These are phyloP conservation scores for Gyromitra esculenta DNA, from an alignment of 2,329 filamentous ascomycete species.

Conservation along the genomic window DNA sequence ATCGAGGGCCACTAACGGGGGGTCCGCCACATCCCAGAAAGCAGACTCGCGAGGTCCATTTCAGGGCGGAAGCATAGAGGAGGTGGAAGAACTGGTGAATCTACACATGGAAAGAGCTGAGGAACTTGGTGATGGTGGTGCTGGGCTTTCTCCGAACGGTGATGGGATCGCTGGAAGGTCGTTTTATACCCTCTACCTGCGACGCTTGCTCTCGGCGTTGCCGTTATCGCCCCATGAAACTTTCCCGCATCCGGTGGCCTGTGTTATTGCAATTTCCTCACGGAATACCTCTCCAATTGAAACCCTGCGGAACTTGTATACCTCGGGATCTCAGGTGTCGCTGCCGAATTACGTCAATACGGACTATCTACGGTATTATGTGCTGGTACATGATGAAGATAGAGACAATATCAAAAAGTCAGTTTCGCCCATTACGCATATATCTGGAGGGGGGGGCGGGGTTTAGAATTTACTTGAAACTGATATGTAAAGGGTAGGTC, in stretches of 20 bases:
- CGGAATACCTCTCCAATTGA: constrained; percentile 84
- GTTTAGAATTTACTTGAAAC: constrained; percentile 19
- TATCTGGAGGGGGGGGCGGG: not conserved
- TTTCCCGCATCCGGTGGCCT: constrained; percentile 92
- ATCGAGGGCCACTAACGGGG: constrained; percentile 37
- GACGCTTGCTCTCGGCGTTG: constrained; percentile 81
- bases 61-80: constrained; percentile 67
- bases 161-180: constrained; percentile 61
- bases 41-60: constrained; percentile 17
- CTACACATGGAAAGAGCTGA: constrained; percentile 81
- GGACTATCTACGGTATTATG: constrained; percentile 94
- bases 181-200: constrained; percentile 85
- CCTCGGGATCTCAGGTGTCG: constrained; percentile 74
- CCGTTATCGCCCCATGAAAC: constrained; percentile 87
- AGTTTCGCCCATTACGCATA: constrained; percentile 37
- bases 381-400: constrained; percentile 96
- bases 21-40: constrained; percentile 16
- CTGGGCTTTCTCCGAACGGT: constrained; percentile 48
- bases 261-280: constrained; percentile 94
- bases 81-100: constrained; percentile 83
- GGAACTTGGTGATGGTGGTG: constrained; percentile 60
- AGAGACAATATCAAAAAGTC: constrained; percentile 84
- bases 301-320: constrained; percentile 83
- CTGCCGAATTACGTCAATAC: constrained; percentile 87
- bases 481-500: constrained; percentile 63